phyloP scores from a whole-genome alignment of 23 red algal genomes.

The Cyanidiococcus yangmingshanensis region DNA sequence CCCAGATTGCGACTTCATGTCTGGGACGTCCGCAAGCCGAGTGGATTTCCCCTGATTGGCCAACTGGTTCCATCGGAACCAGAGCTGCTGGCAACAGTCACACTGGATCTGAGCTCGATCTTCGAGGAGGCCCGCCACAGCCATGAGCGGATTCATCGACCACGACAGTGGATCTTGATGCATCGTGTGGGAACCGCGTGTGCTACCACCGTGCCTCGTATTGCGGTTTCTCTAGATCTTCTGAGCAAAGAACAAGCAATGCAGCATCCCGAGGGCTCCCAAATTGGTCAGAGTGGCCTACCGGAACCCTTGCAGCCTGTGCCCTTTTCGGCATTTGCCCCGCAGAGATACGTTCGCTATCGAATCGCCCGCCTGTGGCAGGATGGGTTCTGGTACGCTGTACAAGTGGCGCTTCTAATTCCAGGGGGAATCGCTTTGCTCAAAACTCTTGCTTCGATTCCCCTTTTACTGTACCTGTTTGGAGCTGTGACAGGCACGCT shows the following conservation, averaged over 20 bases:
- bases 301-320: slow-evolving; percentile 4
- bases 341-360: slow-evolving; percentile 9
- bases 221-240: background rate
- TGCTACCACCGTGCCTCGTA: background rate
- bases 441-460: background rate
- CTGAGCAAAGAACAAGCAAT: background rate
- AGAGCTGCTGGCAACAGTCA: background rate
- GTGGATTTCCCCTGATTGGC: background rate
- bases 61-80: background rate
- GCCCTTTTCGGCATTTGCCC: slow-evolving; percentile 15
- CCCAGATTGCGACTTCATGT: slow-evolving; percentile 6
- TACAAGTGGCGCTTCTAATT: background rate
- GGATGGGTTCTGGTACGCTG: background rate
- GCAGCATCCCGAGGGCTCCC: background rate
- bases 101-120: background rate
- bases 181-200: background rate
- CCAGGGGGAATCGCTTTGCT: background rate
- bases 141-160: background rate
- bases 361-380: background rate
- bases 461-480: background rate
- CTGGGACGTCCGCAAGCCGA: slow-evolving; percentile 2
- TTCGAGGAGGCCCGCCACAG: background rate
- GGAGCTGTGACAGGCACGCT: background rate
- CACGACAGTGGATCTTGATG: slow-evolving; percentile 7
- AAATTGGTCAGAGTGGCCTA: background rate